These are phyloP conservation scores for Suillus plorans DNA, from an alignment of 768 basidiomycete species.

Conservation along the genomic window DNA sequence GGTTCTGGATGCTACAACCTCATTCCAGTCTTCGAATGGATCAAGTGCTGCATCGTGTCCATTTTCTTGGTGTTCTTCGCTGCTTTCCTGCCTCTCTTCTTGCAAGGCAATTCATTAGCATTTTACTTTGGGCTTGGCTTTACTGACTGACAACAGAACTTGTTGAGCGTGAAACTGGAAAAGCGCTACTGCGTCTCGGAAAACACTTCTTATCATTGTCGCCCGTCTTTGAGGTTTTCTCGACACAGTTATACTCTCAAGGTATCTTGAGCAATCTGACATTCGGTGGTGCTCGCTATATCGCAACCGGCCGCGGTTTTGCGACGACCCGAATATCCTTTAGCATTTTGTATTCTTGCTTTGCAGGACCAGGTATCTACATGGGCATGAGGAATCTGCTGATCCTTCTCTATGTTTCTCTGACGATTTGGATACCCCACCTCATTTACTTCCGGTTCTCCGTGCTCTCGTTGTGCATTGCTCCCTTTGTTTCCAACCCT, in stretches of 20 bases:
- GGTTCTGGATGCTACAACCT: conserved; percentile 87
- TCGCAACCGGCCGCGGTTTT: conserved; percentile 98
- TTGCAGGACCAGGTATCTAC: conserved; percentile 99
- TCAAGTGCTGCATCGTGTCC: conserved; percentile 92
- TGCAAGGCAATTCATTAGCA: conserved; percentile 74
- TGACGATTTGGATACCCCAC: conserved; percentile 91
- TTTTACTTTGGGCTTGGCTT: conserved; percentile 8
- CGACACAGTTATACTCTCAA: conserved; percentile 97
- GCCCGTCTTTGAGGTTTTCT: conserved; percentile 98
- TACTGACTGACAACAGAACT: conserved; percentile 57
- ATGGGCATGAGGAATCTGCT: conserved; percentile 95
- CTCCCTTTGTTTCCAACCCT: conserved; percentile 99
- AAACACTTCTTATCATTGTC: conserved; percentile 98
- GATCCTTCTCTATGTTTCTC: conserved; percentile 85
- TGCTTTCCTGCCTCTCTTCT: conserved; percentile 92
- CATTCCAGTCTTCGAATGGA: conserved; percentile 96
- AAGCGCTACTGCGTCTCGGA: conserved; percentile 87
- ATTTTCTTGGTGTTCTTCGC: conserved; percentile 99
- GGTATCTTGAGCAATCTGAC: conserved; percentile 95
- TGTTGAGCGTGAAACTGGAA: conserved; percentile 93
- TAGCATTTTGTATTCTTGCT: conserved; percentile 95
- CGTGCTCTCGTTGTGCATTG: conserved; percentile 89
- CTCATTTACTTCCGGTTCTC: conserved; percentile 99
- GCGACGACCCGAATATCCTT: conserved; percentile 96
- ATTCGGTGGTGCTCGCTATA: conserved; percentile 98